These are phyloP conservation scores for Didymella keratinophila DNA, from an alignment of 2,329 filamentous ascomycete genomes.

Conservation along the genomic window DNA sequence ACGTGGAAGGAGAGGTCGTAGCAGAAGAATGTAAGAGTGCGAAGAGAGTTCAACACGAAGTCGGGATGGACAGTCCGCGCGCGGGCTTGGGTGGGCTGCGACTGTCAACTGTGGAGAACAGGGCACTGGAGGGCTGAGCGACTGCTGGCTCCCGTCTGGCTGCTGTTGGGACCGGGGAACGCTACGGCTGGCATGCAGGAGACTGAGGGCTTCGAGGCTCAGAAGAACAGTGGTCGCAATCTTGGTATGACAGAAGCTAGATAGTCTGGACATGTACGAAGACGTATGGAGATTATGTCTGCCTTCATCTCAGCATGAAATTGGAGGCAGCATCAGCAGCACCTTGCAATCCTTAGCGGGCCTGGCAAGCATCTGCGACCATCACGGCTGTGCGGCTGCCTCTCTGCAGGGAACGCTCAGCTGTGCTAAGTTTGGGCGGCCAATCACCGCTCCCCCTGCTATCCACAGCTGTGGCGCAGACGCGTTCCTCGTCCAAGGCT, in stretches of 20 bases:
- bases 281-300: background rate
- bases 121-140: background rate
- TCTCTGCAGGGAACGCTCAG: conserved; percentile 5
- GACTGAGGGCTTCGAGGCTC: background rate
- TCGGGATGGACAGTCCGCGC: background rate
- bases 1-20: background rate
- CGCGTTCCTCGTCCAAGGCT: background rate
- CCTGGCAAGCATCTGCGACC: background rate
- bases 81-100: background rate
- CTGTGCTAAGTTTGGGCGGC: conserved; percentile 9
- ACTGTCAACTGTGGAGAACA: conserved; percentile 9
- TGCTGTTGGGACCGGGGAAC: conserved; percentile 14
- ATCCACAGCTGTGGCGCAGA: conserved; percentile 1
- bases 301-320: background rate
- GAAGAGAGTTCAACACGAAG: background rate
- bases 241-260: background rate
- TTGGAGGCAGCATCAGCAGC: conserved; percentile 3
- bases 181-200: conserved; percentile 1
- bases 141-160: background rate
- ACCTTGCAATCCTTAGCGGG: background rate
- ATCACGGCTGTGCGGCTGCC: conserved; percentile 15
- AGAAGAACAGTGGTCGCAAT: background rate
- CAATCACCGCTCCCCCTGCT: background rate
- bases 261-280: too few relatives aligned
- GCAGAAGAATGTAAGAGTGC: background rate